A percentile compares a stretch with the other conserved stretches of the same genome.
These are phyloP conservation scores for Tetracladium maxilliforme DNA, from an alignment of 2,329 filamentous ascomycete species.

Conservation along the genomic window DNA sequence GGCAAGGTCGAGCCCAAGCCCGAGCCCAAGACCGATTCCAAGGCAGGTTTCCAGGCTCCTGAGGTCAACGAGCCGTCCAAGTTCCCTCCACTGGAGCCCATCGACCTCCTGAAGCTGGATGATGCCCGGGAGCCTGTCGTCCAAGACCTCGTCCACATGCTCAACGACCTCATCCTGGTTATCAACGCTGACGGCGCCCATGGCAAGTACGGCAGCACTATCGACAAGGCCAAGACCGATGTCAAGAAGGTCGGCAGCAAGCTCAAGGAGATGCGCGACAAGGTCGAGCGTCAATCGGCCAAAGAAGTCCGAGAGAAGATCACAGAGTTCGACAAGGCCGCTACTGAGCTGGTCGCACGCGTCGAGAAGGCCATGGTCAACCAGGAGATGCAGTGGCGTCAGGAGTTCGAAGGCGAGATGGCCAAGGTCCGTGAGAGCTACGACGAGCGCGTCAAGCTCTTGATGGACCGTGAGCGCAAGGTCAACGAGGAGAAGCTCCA, in stretches of 20 bases:
- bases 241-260: slow-evolving; percentile 64
- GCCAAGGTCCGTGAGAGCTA: slow-evolving; percentile 65
- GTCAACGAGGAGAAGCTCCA: slow-evolving; percentile 70
- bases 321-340: slow-evolving; percentile 69
- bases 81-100: slow-evolving; percentile 46
- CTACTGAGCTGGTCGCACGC: slow-evolving; percentile 75
- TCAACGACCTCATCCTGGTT: slow-evolving; percentile 91
- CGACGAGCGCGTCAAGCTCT: slow-evolving; percentile 62
- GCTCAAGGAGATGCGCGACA: slow-evolving; percentile 59
- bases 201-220: slow-evolving; percentile 61
- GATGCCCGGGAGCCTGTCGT: slow-evolving; percentile 76
- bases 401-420: slow-evolving; percentile 81
- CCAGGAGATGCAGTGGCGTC: slow-evolving; percentile 71
- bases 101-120: slow-evolving; percentile 64
- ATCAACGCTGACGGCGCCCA: slow-evolving; percentile 77
- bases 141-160: slow-evolving; percentile 83
- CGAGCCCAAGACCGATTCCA: slow-evolving; percentile 2
- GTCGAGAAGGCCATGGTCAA: slow-evolving; percentile 70
- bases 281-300: slow-evolving; percentile 58
- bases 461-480: slow-evolving; percentile 66
- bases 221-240: slow-evolving; percentile 76
- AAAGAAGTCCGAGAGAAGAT: slow-evolving; percentile 58
- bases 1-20: slow-evolving; percentile 11
- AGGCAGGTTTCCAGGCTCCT: slow-evolving; percentile 21
- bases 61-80: slow-evolving; percentile 53